phyloP scores from a whole-genome alignment of 2,329 filamentous ascomycete species.

The Trichoderma sp. region DNA sequence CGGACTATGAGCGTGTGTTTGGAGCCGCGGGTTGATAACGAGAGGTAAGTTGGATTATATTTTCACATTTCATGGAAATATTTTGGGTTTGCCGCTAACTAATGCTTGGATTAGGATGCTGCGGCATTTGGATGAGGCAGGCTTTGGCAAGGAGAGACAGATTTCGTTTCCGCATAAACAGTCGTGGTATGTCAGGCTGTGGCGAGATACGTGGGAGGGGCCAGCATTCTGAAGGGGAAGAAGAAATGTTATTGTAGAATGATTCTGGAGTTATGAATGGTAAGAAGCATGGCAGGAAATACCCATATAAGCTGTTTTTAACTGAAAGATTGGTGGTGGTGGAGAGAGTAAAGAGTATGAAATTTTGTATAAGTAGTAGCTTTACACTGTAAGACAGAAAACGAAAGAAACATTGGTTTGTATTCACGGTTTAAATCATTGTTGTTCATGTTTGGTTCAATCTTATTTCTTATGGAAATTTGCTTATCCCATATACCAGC shows the following conservation, averaged over 20 bases:
- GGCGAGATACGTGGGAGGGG: conserved; percentile 75
- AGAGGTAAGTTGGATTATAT: conserved; percentile 65
- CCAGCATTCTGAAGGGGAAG: conserved; percentile 50
- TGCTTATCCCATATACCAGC: neutral
- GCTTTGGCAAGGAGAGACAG: conserved; percentile 85
- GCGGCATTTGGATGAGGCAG: conserved; percentile 66
- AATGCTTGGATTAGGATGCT: conserved; percentile 27
- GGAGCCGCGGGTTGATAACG: conserved; percentile 89
- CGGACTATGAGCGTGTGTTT: conserved; percentile 80
- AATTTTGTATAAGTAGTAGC: neutral
- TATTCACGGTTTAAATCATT: neutral
- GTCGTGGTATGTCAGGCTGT: conserved; percentile 77
- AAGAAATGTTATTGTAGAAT: neutral
- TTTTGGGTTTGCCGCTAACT: too few species aligned
- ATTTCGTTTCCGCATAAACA: conserved; percentile 90
- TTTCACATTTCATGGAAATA: too few species aligned
- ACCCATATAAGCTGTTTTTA: neutral
- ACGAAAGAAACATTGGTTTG: neutral
- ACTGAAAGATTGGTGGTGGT: neutral
- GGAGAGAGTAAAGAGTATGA: neutral
- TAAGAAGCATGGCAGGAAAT: neutral
- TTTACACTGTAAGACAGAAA: neutral
- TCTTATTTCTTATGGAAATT: conserved; percentile 5
- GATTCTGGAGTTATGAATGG: neutral
- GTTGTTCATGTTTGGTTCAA: neutral